Percentiles rank a stretch among this genome's conserved stretches.
Evolutionary conservation across 345 rosid species (phyloP).

Genomic region (Eucalyptus erythrocorys): DNA sequence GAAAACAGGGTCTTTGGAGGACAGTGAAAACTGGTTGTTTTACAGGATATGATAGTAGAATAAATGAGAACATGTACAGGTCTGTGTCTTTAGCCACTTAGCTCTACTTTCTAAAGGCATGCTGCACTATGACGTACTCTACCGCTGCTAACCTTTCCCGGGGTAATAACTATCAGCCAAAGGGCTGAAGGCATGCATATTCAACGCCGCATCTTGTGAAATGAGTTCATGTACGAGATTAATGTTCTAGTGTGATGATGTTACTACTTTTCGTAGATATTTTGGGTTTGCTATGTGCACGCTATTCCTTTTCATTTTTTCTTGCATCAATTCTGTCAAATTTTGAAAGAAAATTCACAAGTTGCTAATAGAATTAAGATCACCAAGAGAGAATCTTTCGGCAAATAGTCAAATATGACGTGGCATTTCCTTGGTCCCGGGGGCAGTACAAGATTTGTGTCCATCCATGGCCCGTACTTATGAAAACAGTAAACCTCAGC

Average conservation of each 20-base stretch:
- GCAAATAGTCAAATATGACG: slow-evolving; percentile 81
- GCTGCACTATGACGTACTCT: no score
- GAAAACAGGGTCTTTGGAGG: no score
- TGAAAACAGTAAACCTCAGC: background rate
- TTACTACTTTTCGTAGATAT: background rate
- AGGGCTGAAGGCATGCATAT: no score
- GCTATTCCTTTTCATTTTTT: background rate
- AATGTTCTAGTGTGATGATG: background rate
- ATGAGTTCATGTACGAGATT: background rate
- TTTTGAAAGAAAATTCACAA: background rate
- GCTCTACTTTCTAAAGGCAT: no score
- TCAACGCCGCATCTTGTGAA: no score
- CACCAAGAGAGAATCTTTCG: slow-evolving; percentile 58
- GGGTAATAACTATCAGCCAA: no score
- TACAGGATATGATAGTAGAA: no score
- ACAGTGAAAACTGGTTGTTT: background rate
- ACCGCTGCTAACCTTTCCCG: no score
- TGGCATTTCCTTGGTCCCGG: slow-evolving; percentile 60
- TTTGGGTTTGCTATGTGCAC: background rate
- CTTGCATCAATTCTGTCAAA: background rate
- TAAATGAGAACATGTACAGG: no score
- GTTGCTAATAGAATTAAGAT: background rate
- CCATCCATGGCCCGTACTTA: slow-evolving; percentile 98
- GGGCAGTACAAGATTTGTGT: slow-evolving; percentile 80
- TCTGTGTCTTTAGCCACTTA: no score